A percentile compares a stretch with the other conserved stretches of the same genome.
Evolutionary conservation across 2,329 filamentous ascomycete species (phyloP).

Genomic region (Immersiporthe knoxdaviesiana): DNA sequence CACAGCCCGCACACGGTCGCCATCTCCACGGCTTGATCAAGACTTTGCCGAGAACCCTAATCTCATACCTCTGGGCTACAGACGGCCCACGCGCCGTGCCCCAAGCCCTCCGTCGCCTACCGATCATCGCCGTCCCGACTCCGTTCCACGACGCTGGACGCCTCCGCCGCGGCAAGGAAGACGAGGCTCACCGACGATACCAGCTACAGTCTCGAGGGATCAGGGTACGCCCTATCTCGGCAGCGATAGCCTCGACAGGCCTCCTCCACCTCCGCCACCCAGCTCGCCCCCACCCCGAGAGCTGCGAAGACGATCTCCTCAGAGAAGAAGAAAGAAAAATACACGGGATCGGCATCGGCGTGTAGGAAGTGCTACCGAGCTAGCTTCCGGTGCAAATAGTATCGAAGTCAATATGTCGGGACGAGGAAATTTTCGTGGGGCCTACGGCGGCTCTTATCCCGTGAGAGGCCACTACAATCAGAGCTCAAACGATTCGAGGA

Average conservation of each 20-base stretch:
- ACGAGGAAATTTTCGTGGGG: slow-evolving; percentile 47
- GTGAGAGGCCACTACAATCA: slow-evolving; percentile 42
- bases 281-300: slow-evolving; percentile 19
- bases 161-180: slow-evolving; percentile 18
- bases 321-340: slow-evolving; percentile 38
- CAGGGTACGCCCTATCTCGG: slow-evolving; percentile 30
- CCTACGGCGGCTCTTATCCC: slow-evolving; percentile 45
- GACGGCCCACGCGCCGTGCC: slow-evolving; percentile 32
- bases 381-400: slow-evolving; percentile 52
- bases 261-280: slow-evolving; percentile 25
- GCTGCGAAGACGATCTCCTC: slow-evolving; percentile 20
- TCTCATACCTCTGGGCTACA: slow-evolving; percentile 28
- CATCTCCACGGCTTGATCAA: slow-evolving; percentile 31
- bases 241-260: slow-evolving; percentile 8
- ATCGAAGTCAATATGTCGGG: slow-evolving; percentile 55
- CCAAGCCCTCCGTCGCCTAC: slow-evolving; percentile 33
- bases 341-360: slow-evolving; percentile 34
- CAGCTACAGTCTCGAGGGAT: slow-evolving; percentile 33
- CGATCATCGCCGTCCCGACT: slow-evolving; percentile 31
- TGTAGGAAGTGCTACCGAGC: slow-evolving; percentile 36
- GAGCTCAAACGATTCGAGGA: slow-evolving; percentile 39
- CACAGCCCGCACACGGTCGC: slow-evolving; percentile 35
- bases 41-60: slow-evolving; percentile 30
- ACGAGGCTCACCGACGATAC: slow-evolving; percentile 33
- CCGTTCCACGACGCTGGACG: slow-evolving; percentile 19